A percentile compares a stretch with the other conserved stretches of the same genome.
These are phyloP conservation scores for Hyaloperonospora arabidopsidis DNA, from an alignment of 352 stramenopile species.

Conservation along the genomic window DNA sequence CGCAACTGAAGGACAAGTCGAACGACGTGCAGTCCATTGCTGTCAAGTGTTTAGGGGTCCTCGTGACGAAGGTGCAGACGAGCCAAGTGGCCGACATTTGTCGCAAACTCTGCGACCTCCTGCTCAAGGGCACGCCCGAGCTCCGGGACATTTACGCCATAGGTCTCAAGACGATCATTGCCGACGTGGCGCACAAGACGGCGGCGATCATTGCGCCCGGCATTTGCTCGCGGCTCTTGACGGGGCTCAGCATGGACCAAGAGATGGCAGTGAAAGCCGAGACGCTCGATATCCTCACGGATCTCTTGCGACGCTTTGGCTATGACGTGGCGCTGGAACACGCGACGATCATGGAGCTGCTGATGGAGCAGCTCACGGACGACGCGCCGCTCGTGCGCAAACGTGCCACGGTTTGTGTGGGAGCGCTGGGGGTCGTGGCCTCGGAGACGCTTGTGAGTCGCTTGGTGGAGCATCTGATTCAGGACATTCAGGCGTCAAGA, in stretches of 20 bases:
- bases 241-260: constrained; percentile 53
- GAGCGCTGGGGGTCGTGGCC: constrained; percentile 92
- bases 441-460: constrained; percentile 90
- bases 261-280: constrained; percentile 86
- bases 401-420: constrained; percentile 91
- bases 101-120: constrained; percentile 93
- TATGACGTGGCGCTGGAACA: constrained; percentile 84
- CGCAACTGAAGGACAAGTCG: constrained; percentile 96
- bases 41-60: constrained; percentile 89
- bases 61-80: constrained; percentile 95
- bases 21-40: constrained; percentile 97
- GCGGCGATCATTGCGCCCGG: constrained; percentile 77
- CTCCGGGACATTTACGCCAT: constrained; percentile 99
- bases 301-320: constrained; percentile 94
- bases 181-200: constrained; percentile 88
- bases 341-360: constrained; percentile 82
- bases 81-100: constrained; percentile 94
- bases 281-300: constrained; percentile 95
- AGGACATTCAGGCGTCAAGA: constrained; percentile 78
- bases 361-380: constrained; percentile 79
- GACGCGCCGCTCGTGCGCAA: constrained; percentile 90
- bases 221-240: constrained; percentile 60
- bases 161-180: constrained; percentile 94
- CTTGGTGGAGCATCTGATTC: constrained; percentile 89
- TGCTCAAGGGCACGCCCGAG: constrained; percentile 94